A percentile compares a stretch with the other conserved stretches of the same genome.
Evolutionary conservation across 2,329 filamentous ascomycete species (phyloP).

Genomic region (Beauveria sp.): DNA sequence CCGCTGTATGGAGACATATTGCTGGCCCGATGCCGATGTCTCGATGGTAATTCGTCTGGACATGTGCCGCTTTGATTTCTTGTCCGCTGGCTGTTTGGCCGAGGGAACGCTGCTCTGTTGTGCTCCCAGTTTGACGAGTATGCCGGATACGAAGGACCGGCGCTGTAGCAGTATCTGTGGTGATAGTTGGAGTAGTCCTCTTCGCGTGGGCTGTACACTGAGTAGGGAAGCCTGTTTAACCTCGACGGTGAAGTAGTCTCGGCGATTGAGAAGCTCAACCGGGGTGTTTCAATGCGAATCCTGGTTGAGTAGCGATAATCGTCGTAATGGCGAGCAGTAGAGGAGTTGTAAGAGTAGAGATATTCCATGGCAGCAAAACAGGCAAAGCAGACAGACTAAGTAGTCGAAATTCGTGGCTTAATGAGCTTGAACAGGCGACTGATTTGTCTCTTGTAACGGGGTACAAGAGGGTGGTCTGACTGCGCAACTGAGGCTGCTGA

Average conservation of each 20-base stretch:
- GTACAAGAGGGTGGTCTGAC: slow-evolving; percentile 9
- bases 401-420: not conserved
- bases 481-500: slow-evolving; percentile 6
- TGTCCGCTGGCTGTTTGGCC: slow-evolving; percentile 4
- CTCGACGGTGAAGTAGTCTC: not conserved
- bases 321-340: not conserved
- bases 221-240: no score
- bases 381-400: not conserved
- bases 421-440: not conserved
- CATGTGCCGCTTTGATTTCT: slow-evolving; percentile 19
- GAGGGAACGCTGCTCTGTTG: slow-evolving; percentile 10
- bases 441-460: not conserved
- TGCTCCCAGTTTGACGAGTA: slow-evolving; percentile 12
- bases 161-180: not conserved
- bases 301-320: not conserved
- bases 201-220: not conserved
- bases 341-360: not conserved
- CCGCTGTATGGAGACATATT: slow-evolving; percentile 32
- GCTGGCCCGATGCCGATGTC: slow-evolving; percentile 25
- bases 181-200: not conserved
- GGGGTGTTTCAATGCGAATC: not conserved
- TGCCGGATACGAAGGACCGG: slow-evolving; percentile 6
- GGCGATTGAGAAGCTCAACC: not conserved
- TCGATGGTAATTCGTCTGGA: slow-evolving; percentile 30
- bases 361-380: not conserved